Evolutionary conservation across 257 asterid species (phyloP).

Genomic region (Salvia hispanica): DNA sequence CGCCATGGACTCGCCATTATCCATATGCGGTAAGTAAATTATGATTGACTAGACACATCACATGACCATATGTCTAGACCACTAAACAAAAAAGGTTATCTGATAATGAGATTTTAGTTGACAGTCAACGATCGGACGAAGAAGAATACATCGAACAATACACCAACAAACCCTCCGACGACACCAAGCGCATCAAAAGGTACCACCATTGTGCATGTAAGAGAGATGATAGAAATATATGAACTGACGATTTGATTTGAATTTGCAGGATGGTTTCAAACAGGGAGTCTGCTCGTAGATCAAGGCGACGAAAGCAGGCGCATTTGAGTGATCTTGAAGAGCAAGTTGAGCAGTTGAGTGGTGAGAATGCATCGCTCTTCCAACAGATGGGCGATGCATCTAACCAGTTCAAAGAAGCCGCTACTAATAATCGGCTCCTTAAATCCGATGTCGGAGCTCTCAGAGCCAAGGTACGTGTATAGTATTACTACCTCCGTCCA

Average conservation of each 20-base stretch:
- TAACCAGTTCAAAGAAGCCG: constrained; percentile 64
- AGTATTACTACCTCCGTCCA: no score
- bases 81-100: no score
- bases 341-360: constrained; percentile 63
- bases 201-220: background rate
- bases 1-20: constrained; percentile 52
- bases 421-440: constrained; percentile 71
- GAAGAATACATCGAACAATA: constrained; percentile 64
- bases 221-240: background rate
- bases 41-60: no score
- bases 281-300: constrained; percentile 83
- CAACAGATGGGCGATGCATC: constrained; percentile 55
- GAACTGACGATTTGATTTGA: no score
- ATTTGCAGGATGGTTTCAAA: constrained; percentile 72
- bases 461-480: constrained; percentile 63
- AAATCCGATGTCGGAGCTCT: constrained; percentile 80
- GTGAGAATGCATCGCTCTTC: constrained; percentile 57
- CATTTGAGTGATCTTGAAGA: constrained; percentile 67
- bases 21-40: constrained; percentile 52
- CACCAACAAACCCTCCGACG: constrained; percentile 46
- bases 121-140: constrained; percentile 67
- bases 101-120: constrained; percentile 36
- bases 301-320: constrained; percentile 77
- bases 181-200: constrained; percentile 60
- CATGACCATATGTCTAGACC: no score